Base-by-base conservation (phyloP, 768 basidiomycete species). In the Cytidiella melzeri region DNA sequence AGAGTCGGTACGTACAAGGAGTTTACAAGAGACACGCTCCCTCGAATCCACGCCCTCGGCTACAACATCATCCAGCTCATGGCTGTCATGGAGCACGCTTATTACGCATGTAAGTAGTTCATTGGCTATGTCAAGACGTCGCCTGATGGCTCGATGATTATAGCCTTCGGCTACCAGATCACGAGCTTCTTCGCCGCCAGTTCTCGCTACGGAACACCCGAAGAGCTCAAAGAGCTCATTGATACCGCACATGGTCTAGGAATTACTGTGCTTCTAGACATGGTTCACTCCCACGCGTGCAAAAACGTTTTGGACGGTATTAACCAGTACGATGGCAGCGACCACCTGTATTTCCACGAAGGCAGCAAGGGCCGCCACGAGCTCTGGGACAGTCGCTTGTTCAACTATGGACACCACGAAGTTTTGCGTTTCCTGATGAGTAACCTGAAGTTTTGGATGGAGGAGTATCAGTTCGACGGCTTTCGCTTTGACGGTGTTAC, bases 401-500 rank as follows among this genome's bases (percentile, higher is more conserved):
- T 98, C 75, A 99, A 99, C 72, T 99, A 99, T 61, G 87, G 86
- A 15, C 76, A 78, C 45, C 92, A 97, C 63, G 96, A 99, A 67
- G 96, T 98, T 26, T 67, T 97, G 26, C 78, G 96, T 20, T 99
- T 99, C 76, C 72, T 99, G 48, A 71, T 98, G 56, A 94, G 92
- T 64, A 99, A 99, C 65, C 70, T 98, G 41, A 81, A 95, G 19
- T 99, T 84, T 74, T 99, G 84, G 73, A 81, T 98, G 68, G 95
- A 99, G 51, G 88, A 91, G 62, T 99, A 88, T 68, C 79, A 79
- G 57, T 97, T 99, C 64, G 96, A 98, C 60, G 96, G 96, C 10
- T 99, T 97, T 80, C 74, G 96, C 38, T 99, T 99, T 63, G 96
- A 99, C 57, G 96, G 96, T 23, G 96, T 99, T 42, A 99, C 96